phyloP scores from a whole-genome alignment of 2,329 filamentous ascomycete genomes.

The Ophiostoma perfectum region DNA sequence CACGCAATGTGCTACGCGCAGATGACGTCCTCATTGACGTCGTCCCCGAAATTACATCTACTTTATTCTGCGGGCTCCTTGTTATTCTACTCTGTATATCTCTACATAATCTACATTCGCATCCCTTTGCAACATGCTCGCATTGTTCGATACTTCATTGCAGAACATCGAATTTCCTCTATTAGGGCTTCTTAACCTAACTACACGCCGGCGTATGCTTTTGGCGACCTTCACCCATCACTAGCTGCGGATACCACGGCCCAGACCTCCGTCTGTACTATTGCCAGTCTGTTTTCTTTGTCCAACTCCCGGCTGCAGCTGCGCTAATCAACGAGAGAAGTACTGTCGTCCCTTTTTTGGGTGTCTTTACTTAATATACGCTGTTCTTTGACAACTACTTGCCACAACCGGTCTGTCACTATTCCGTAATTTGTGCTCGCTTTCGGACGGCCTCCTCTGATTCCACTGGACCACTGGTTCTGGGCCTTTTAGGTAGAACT shows the following conservation, averaged over 20 bases:
- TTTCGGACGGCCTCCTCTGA: no score
- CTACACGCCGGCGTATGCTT: not conserved
- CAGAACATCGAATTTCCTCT: not conserved
- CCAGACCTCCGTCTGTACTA: not conserved
- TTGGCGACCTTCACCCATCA: not conserved
- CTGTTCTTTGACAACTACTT: no score
- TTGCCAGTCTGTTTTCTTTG: not conserved
- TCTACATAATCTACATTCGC: not conserved
- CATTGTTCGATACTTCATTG: not conserved
- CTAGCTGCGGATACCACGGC: slow-evolving; percentile 7
- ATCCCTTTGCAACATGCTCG: not conserved
- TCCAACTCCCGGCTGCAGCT: not conserved
- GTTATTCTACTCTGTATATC: not conserved
- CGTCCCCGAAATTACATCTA: not conserved
- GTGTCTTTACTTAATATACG: no score
- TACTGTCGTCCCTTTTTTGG: no score
- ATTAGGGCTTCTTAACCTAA: slow-evolving; percentile 6
- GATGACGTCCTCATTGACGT: not conserved
- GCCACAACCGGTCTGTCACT: no score
- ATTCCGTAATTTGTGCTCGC: no score
- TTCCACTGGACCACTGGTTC: no score
- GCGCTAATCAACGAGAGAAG: not conserved
- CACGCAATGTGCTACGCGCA: not conserved
- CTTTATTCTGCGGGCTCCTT: not conserved
- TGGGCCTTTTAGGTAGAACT: no score